These are phyloP conservation scores for Petunia axillaris DNA, from an alignment of 257 asterid species.

Conservation along the genomic window DNA sequence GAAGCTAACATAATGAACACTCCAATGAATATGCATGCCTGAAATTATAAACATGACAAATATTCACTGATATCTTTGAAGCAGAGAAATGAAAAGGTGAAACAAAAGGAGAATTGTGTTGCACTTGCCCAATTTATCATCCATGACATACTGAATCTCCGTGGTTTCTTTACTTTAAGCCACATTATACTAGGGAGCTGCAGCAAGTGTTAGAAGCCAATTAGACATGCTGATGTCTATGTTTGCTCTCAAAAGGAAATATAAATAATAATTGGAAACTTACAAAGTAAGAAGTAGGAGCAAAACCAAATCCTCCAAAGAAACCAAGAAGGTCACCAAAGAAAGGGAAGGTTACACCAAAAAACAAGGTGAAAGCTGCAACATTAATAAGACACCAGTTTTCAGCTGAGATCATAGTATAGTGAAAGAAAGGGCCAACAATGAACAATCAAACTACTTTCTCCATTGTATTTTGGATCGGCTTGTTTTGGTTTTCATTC, in stretches of 20 bases:
- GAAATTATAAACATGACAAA: slow-evolving; percentile 16
- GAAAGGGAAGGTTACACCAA: slow-evolving; percentile 91
- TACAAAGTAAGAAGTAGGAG: slow-evolving; percentile 90
- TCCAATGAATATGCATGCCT: slow-evolving; percentile 64
- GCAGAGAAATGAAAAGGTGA: background rate
- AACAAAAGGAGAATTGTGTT: background rate
- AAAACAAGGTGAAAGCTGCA: slow-evolving; percentile 81
- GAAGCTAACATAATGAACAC: slow-evolving; percentile 81
- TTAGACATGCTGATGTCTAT: background rate
- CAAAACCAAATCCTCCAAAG: slow-evolving; percentile 96
- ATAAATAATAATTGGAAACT: slow-evolving; percentile 7
- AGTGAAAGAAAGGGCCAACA: background rate
- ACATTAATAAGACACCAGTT: background rate
- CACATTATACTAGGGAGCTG: slow-evolving; percentile 92
- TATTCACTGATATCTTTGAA: background rate
- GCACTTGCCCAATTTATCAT: slow-evolving; percentile 75
- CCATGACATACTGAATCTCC: slow-evolving; percentile 77
- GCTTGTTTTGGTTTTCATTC: too few species aligned
- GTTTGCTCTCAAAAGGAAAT: background rate
- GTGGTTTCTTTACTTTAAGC: slow-evolving; percentile 74
- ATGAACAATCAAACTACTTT: background rate
- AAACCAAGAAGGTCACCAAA: slow-evolving; percentile 95
- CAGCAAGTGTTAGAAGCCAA: slow-evolving; percentile 20
- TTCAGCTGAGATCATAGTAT: background rate
- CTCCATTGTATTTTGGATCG: too few species aligned